Base-by-base conservation (phyloP, 1,284 basidiomycete species). In the Cryptococcus sp. region DNA sequence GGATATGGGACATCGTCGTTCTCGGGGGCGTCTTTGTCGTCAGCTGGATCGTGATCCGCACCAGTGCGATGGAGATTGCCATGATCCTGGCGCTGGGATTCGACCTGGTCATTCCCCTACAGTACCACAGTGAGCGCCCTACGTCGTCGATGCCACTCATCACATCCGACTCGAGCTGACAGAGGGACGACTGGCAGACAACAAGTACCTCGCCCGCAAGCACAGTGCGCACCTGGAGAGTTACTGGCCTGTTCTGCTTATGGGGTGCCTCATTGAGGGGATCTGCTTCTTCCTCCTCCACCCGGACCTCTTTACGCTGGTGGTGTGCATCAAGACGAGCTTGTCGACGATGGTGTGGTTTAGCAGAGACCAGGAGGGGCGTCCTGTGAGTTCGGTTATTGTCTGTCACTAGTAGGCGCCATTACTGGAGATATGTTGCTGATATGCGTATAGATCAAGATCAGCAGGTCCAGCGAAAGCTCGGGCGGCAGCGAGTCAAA, bases 281-380 rank as follows among this genome's bases (percentile, higher is more conserved):
- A 53, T 51, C 2, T 53, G 55, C 4, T 67, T 61, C 46, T 59
- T 67, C 47, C 52, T 70, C 13, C 28, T 67, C 18, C 62, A 65
- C 47, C 64, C 66, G 3, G 62, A 65, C n/a, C 53, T 66, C 13
- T 69, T 70, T 55, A 68, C 67, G 1, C 42, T 69, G n/a, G 37
- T 67, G 2, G 66, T 70, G 5, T 69, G 67, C 46, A 33, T 70
- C 53, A 70, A 70, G 55, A 68, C 69, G 35, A 57, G 59, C 0
- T 36, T 57, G 5, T 48, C 61, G 50, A 53, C 60, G 23, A 12
- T 48, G 12, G 53, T 64, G 2, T 68, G 66, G 68, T 40, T 67
- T 13, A 62, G 55, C 7, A 52, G 56, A n/a, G 57, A 59, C 20
- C 40, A 53, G 37, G 57, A 62, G 12, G 67, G 64, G 8, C 44